Evolutionary conservation across 2,329 filamentous ascomycete species (phyloP), one percentile per base, ranked within the genome.

Genomic region (Hypoxylon sp.): DNA sequence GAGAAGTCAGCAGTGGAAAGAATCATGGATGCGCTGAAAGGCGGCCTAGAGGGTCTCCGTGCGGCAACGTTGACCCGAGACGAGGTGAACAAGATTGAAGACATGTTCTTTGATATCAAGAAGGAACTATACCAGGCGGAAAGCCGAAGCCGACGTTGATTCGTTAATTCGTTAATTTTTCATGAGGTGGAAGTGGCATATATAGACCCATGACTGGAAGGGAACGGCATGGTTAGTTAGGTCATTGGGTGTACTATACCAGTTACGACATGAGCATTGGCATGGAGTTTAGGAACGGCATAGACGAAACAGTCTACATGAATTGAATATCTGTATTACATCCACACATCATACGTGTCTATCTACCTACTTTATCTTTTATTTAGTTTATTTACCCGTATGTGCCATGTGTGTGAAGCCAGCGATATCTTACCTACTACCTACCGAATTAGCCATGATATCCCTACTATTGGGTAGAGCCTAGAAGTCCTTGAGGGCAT

Each of bases 21-120:
- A 71, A 89, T 92, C 65, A 82, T 89, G 67, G 79, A 78, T 65
- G 82, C 85, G 39, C 83, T 91, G 47, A 84, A 81, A 68, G 82
- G 80, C 19, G 82, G 91, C 0, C 79, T 96, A 24, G 82, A 84
- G 19, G 85, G 89, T 69, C 82, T 94, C 64, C 86, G 85, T 59
- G 81, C 80, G 29, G 83, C 89, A 21, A 83, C 86, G 15, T 80
- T 97, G 46, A 88, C 88, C 15, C 85, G 88, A 10, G 83, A 87
- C 10, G 89, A 93, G 67, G 87, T 93, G 58, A 86, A 89, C 65
- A 85, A 91, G 76, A 85, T 96, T 71, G 93, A 96, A 75, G 91
- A 94, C 76, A 82, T 93, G 73, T 84, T 96, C 76, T 93, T 94
- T 82, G 91, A 95, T 77, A 88, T 95, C 71, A 91, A 92, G 78